These are phyloP conservation scores for Stephania cephalantha DNA, from an alignment of 164 flowering plant genomes.

Conservation along the genomic window DNA sequence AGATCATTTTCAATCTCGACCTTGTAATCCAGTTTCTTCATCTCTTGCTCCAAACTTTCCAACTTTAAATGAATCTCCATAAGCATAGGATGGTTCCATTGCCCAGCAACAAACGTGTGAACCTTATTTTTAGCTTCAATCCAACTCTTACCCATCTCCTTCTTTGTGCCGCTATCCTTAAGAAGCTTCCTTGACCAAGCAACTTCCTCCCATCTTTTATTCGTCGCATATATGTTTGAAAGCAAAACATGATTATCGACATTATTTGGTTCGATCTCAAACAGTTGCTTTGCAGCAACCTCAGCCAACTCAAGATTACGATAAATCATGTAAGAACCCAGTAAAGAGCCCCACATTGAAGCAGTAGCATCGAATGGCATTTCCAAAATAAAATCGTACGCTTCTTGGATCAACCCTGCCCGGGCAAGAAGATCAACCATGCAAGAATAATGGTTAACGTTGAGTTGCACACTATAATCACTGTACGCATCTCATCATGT, in stretches of 20 bases:
- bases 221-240: constrained; percentile 66
- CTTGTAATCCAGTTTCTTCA: constrained; percentile 48
- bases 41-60: constrained; percentile 48
- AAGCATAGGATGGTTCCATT: constrained; percentile 51
- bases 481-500: too few relatives aligned
- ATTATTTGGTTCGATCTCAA: constrained; percentile 66
- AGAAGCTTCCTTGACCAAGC: constrained; percentile 52
- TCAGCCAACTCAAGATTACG: constrained; percentile 61
- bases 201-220: constrained; percentile 61
- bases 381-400: constrained; percentile 40
- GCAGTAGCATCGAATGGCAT: constrained; percentile 69
- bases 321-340: constrained; percentile 61
- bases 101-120: constrained; percentile 67
- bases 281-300: constrained; percentile 55
- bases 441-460: constrained; percentile 64
- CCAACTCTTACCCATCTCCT: constrained; percentile 81
- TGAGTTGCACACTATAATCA: constrained; percentile 40
- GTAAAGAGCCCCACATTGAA: constrained; percentile 84
- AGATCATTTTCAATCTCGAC: constrained; percentile 46
- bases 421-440: constrained; percentile 83
- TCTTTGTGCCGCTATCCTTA: constrained; percentile 53
- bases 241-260: constrained; percentile 75
- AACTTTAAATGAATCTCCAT: constrained; percentile 45
- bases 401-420: constrained; percentile 53
- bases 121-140: constrained; percentile 60